Base-by-base conservation (phyloP, 148 eudicot genomes). In the Nepenthes gracilis region DNA sequence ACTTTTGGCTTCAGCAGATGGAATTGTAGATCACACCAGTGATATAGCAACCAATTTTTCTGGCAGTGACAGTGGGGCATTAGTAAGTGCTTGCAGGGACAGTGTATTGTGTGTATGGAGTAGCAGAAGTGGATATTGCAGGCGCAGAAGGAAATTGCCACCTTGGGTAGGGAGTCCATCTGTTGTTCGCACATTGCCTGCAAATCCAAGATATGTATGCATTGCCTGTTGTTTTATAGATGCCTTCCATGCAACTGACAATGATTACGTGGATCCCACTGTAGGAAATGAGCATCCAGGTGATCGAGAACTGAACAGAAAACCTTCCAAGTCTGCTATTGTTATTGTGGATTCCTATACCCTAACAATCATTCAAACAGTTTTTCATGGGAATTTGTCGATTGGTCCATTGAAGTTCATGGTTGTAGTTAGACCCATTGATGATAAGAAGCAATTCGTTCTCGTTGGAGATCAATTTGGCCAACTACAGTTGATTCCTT, bases 31-130 rank as follows among this genome's bases (percentile, higher is more conserved):
- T 54, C 61, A 77, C 35, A n/a, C 35, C 32, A 75, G 63, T 72
- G 75, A 78, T 75, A 54, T 57, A 49, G 72, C 47, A 32, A 37
- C 43, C n/a, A 57, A 67, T 67, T 67, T 70, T 60, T 72, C 76
- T 60, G 64, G 76, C 14, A 50, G 68, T 59, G 63, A 79, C 49
- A 68, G 61, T 71, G 81, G 82, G 81, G 87, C 92, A 10, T 74
- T 94, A 78, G 62, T 89, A 52, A 89, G 97, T 78, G 99, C 74
- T n/a, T 84, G 97, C 70, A 73, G 80, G 61, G 97, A 89, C 78
- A 97, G 99, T 64, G 92, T 89, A 47, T 73, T 94, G 72, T 94
- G 95, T 57, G 76, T 94, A 57, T 94, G 99, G 99, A 86, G 87
- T 74, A 81, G 95, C 75, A 77, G 80, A 49, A 89, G 85, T 78